A percentile compares a stretch with the other conserved stretches of the same genome.
Conservation (phyloP, 2,329 filamentous ascomycete genomes). For the Teratosphaeria destructans region DNA sequence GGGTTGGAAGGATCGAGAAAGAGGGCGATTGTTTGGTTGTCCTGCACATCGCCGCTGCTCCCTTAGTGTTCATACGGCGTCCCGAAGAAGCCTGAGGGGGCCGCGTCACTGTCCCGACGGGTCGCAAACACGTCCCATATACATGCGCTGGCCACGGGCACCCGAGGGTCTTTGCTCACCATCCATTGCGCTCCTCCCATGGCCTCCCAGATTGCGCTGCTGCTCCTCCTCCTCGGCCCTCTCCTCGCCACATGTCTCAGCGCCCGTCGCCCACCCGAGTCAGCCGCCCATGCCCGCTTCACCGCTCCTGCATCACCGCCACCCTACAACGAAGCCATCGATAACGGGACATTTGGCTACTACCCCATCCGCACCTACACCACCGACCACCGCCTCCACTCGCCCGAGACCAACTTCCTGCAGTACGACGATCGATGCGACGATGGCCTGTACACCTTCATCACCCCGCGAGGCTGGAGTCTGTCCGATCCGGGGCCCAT, state of each 20-base stretch:
- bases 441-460: slow-evolving; percentile 19
- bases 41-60: neutral
- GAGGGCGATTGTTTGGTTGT: neutral
- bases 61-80: too few relatives aligned
- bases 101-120: neutral
- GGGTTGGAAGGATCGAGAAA: neutral
- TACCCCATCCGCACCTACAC: slow-evolving; percentile 18
- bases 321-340: slow-evolving; percentile 14
- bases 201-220: slow-evolving; percentile 6
- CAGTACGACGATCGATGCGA: slow-evolving; percentile 19
- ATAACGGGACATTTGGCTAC: slow-evolving; percentile 20
- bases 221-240: slow-evolving; percentile 16
- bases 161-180: neutral
- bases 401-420: slow-evolving; percentile 19
- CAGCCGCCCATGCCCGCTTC: neutral
- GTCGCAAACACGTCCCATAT: neutral
- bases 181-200: neutral
- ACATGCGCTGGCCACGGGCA: neutral
- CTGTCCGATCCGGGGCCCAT: slow-evolving; percentile 22
- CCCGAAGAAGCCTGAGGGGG: neutral
- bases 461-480: slow-evolving; percentile 23
- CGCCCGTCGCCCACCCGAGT: slow-evolving; percentile 2
- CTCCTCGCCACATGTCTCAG: slow-evolving; percentile 11
- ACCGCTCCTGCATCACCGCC: neutral
- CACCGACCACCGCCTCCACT: slow-evolving; percentile 12